Percentiles rank a stretch among this genome's conserved stretches.
phyloP scores from a whole-genome alignment of 768 basidiomycete genomes.

The Naematelia encephala region DNA sequence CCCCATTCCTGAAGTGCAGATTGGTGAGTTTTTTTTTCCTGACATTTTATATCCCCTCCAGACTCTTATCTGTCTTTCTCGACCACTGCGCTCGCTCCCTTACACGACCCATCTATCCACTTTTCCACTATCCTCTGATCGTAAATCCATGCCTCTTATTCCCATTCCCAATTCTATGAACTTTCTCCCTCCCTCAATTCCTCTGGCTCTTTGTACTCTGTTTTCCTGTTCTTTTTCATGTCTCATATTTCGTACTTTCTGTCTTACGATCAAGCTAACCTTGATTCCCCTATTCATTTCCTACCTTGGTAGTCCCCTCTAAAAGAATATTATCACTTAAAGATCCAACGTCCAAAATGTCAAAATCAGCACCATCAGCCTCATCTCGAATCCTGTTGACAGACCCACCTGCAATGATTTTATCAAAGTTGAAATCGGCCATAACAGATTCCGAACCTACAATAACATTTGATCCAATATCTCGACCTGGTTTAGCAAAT shows the following conservation, averaged over 20 bases:
- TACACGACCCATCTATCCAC: too few species aligned
- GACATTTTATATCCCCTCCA: too few species aligned
- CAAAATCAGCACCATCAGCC: slow-evolving; percentile 78
- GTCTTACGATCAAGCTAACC: background rate
- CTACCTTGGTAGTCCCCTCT: slow-evolving; percentile 60
- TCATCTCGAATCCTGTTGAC: slow-evolving; percentile 82
- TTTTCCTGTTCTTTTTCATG: background rate
- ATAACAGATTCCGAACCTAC: slow-evolving; percentile 76
- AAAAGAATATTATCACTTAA: slow-evolving; percentile 80
- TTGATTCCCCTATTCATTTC: background rate
- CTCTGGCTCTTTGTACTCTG: background rate
- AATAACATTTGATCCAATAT: slow-evolving; percentile 73
- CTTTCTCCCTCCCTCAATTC: background rate
- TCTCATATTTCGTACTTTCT: background rate
- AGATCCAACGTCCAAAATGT: slow-evolving; percentile 87
- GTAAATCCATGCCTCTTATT: background rate
- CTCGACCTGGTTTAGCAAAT: slow-evolving; percentile 80
- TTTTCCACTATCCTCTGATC: too few species aligned
- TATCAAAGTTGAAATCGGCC: slow-evolving; percentile 69
- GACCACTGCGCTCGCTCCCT: too few species aligned
- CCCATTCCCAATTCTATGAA: background rate
- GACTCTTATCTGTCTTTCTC: too few species aligned
- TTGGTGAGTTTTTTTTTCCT: slow-evolving; percentile 60
- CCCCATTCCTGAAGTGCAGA: slow-evolving; percentile 66
- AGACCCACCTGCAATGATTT: slow-evolving; percentile 63